Conservation (phyloP, 2,329 filamentous ascomycete species). For the Trichoderma lentiforme region DNA sequence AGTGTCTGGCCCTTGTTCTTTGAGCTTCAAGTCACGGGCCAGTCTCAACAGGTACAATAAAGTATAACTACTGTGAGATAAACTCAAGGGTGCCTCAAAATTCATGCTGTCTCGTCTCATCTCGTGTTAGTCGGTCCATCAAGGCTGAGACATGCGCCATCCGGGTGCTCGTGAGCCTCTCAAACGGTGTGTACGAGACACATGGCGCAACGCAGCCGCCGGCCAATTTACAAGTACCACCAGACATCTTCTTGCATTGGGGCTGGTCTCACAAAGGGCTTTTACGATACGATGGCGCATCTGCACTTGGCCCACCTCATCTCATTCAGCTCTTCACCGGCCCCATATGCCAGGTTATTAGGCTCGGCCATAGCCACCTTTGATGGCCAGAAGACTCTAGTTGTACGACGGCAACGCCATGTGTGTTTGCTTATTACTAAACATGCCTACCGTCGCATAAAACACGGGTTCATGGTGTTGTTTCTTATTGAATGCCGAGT, state of each 20-base stretch:
- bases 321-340: constrained; percentile 11
- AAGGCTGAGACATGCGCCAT: constrained; percentile 4
- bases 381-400: not conserved
- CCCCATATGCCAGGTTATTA: not conserved
- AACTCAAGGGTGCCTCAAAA: not conserved
- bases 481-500: not conserved
- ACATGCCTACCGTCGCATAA: not conserved
- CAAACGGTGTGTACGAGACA: not conserved
- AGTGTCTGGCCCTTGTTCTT: not conserved
- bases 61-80: not conserved
- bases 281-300: not conserved
- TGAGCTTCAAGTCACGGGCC: not conserved
- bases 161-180: not conserved
- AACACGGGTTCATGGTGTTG: not conserved
- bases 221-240: not conserved
- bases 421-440: not conserved
- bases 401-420: not conserved
- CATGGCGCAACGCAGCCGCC: not conserved
- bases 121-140: not conserved
- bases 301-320: not conserved
- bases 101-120: not conserved
- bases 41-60: not conserved
- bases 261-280: not conserved
- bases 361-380: not conserved
- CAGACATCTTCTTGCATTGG: not conserved